Evolutionary conservation across 495 filamentous ascomycete species (phyloP).

Genomic region (Bombardia bombarda): DNA sequence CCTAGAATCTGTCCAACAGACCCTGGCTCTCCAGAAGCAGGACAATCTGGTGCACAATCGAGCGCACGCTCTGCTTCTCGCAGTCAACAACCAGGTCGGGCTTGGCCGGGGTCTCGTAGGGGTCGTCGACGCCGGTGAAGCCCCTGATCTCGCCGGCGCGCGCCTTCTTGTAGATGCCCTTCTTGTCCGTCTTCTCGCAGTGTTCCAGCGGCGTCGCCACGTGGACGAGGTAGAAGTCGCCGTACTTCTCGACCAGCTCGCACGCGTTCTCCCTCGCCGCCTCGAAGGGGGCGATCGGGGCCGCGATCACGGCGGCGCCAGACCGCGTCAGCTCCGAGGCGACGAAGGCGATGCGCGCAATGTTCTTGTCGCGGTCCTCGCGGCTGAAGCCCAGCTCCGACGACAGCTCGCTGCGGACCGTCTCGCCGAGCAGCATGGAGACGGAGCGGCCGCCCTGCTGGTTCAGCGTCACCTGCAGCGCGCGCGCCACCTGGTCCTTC

Average conservation of each 20-base stretch:
- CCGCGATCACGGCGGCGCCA: slow-evolving; percentile 90
- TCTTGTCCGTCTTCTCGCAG: slow-evolving; percentile 91
- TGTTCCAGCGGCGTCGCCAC: slow-evolving; percentile 87
- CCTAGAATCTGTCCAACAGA: slow-evolving; percentile 56
- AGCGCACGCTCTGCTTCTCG: slow-evolving; percentile 79
- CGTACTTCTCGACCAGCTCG: slow-evolving; percentile 78
- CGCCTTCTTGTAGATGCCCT: slow-evolving; percentile 80
- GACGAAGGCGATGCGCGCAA: slow-evolving; percentile 93
- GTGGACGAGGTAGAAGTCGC: slow-evolving; percentile 89
- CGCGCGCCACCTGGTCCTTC: slow-evolving; percentile 93
- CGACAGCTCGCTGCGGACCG: slow-evolving; percentile 84
- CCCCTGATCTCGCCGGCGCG: slow-evolving; percentile 90
- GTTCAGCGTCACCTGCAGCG: slow-evolving; percentile 94
- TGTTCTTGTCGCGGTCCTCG: slow-evolving; percentile 91
- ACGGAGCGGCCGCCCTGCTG: slow-evolving; percentile 95
- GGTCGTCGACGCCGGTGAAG: slow-evolving; percentile 97
- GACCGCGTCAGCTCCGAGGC: slow-evolving; percentile 88
- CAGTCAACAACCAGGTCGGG: slow-evolving; percentile 77
- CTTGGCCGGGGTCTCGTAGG: slow-evolving; percentile 81
- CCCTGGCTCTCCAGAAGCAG: slow-evolving; percentile 84
- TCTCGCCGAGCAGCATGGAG: slow-evolving; percentile 89
- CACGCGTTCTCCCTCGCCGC: slow-evolving; percentile 62
- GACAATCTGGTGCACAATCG: slow-evolving; percentile 94
- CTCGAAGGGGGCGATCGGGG: slow-evolving; percentile 95
- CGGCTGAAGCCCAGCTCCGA: slow-evolving; percentile 92